Evolutionary conservation across 768 basidiomycete species (phyloP).

Genomic region (Kwoniella europaea): DNA sequence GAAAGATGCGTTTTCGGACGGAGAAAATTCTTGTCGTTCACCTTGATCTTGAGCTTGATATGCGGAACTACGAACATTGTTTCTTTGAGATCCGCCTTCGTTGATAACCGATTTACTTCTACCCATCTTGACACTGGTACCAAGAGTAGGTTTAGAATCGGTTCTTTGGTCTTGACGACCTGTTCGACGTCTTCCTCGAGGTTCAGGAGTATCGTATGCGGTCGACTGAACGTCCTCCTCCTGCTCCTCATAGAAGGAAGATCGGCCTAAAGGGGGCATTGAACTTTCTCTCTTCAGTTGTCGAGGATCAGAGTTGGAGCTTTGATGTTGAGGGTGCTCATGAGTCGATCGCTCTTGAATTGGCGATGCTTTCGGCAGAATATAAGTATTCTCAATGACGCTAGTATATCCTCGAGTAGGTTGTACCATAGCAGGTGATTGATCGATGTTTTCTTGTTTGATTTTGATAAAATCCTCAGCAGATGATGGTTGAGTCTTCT

Average conservation of each 20-base stretch:
- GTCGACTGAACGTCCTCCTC: not conserved
- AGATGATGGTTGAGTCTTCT: not conserved
- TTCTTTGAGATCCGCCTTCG: not conserved
- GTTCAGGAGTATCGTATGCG: not conserved
- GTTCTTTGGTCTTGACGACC: not conserved
- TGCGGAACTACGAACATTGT: not conserved
- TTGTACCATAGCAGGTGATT: not conserved
- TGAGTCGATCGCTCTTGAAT: not conserved
- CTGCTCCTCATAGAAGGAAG: not conserved
- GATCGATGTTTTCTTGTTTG: not conserved
- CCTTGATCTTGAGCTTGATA: too few relatives aligned
- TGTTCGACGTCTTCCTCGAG: too few relatives aligned
- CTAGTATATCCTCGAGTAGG: not conserved
- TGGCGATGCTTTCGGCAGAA: not conserved
- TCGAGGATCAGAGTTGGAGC: not conserved
- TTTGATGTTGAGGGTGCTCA: not conserved
- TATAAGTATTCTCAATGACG: not conserved
- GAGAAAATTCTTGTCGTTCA: too few relatives aligned
- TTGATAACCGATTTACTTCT: not conserved
- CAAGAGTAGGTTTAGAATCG: not conserved
- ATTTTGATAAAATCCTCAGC: not conserved
- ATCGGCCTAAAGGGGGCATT: not conserved
- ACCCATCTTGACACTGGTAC: not conserved
- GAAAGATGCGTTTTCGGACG: too few relatives aligned
- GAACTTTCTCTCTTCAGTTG: not conserved